A percentile compares a stretch with the other conserved stretches of the same genome.
These are phyloP conservation scores for Globisporangium iwayamae DNA, from an alignment of 352 stramenopile genomes.

Conservation along the genomic window DNA sequence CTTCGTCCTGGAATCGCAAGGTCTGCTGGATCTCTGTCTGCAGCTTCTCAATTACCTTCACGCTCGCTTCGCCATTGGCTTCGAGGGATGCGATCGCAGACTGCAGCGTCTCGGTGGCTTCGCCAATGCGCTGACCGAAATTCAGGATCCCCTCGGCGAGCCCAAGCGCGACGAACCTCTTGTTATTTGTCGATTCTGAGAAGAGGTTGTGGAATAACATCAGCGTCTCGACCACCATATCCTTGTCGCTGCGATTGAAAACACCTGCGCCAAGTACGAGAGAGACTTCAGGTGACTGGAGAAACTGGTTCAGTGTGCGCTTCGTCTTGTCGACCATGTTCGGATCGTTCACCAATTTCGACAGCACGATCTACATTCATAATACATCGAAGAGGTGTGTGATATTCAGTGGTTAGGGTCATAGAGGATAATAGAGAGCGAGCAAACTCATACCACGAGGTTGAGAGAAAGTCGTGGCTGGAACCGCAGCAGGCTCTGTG, in stretches of 20 bases:
- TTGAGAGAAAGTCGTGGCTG: slow-evolving; percentile 69
- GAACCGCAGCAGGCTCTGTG: slow-evolving; percentile 45
- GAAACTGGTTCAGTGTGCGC: slow-evolving; percentile 62
- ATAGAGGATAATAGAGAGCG: neutral
- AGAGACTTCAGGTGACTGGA: slow-evolving; percentile 69
- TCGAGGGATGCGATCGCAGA: slow-evolving; percentile 50
- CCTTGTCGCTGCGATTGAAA: slow-evolving; percentile 61
- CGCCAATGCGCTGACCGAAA: slow-evolving; percentile 44
- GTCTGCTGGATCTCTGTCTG: slow-evolving; percentile 61
- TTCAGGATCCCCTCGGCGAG: slow-evolving; percentile 61
- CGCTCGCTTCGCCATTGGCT: slow-evolving; percentile 38
- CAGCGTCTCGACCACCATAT: slow-evolving; percentile 61
- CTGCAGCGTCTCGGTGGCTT: slow-evolving; percentile 54
- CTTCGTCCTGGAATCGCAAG: slow-evolving; percentile 46
- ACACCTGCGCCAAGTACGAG: slow-evolving; percentile 54
- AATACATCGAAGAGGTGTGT: neutral
- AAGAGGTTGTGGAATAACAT: slow-evolving; percentile 55
- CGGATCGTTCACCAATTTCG: slow-evolving; percentile 41
- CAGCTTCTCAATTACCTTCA: slow-evolving; percentile 47
- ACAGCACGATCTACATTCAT: slow-evolving; percentile 51
- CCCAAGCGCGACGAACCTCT: slow-evolving; percentile 55
- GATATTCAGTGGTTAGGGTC: neutral
- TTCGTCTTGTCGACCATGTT: slow-evolving; percentile 62
- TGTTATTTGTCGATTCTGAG: slow-evolving; percentile 37
- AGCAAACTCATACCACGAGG: slow-evolving; percentile 44